These are phyloP conservation scores for Yamadazyma trypodendri DNA, from an alignment of 1,139 yeast species.

Conservation along the genomic window DNA sequence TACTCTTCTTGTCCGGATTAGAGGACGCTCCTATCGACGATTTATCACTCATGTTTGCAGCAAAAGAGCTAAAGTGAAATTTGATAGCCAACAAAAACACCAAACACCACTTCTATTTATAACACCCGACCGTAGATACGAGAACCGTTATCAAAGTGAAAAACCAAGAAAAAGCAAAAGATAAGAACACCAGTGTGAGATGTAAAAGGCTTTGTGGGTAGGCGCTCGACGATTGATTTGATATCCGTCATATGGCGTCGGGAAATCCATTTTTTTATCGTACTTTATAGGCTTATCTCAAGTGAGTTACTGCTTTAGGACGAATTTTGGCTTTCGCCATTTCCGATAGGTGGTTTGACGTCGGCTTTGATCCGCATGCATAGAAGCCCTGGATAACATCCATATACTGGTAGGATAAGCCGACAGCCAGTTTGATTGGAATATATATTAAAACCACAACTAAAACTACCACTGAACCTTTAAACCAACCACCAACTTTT, in stretches of 20 bases:
- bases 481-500: background rate
- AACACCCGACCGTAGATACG: too few species aligned
- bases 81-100: background rate
- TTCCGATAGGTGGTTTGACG: background rate
- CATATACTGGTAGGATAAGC: constrained; percentile 1
- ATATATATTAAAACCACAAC: too few species aligned
- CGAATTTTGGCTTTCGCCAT: background rate
- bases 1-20: constrained; percentile 4
- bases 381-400: background rate
- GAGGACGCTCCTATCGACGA: background rate
- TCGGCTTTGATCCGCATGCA: background rate
- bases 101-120: background rate
- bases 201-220: too few species aligned
- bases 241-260: too few species aligned
- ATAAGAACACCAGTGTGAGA: too few species aligned
- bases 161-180: too few species aligned
- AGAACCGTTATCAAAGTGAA: too few species aligned
- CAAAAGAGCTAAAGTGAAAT: background rate
- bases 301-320: background rate
- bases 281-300: background rate
- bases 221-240: too few species aligned
- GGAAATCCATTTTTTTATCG: background rate
- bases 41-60: constrained; percentile 2
- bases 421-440: background rate
- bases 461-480: too few species aligned